Evolutionary conservation across 1,284 basidiomycete genomes (phyloP).

Genomic region (Ceraceosorus guamensis): DNA sequence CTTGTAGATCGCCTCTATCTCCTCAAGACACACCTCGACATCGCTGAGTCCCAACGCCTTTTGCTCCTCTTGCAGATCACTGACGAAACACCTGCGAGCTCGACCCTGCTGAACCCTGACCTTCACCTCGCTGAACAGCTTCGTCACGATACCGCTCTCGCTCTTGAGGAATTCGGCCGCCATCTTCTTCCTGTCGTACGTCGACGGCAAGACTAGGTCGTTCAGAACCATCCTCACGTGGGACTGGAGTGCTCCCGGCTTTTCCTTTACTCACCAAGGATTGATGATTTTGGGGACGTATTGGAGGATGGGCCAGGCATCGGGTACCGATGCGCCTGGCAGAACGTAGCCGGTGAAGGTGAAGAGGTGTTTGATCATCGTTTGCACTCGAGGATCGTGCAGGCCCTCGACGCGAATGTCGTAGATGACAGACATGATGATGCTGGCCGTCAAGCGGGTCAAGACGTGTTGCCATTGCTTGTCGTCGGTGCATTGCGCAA

Average conservation of each 20-base stretch:
- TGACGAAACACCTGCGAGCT: slow-evolving; percentile 52
- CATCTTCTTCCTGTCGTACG: slow-evolving; percentile 6
- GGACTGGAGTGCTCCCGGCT: too few species aligned
- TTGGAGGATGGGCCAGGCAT: slow-evolving; percentile 16
- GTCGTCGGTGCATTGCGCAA: slow-evolving; percentile 6
- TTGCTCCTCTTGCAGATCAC: slow-evolving; percentile 40
- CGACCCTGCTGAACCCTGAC: slow-evolving; percentile 10
- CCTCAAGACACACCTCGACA: slow-evolving; percentile 17
- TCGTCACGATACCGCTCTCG: slow-evolving; percentile 38
- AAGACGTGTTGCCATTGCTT: slow-evolving; percentile 11
- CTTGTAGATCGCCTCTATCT: too few species aligned
- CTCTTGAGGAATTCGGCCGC: slow-evolving; percentile 15
- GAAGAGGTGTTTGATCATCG: slow-evolving; percentile 14
- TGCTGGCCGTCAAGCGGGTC: slow-evolving; percentile 22
- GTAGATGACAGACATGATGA: slow-evolving; percentile 21
- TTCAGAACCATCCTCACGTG: too few species aligned
- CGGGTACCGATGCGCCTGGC: slow-evolving; percentile 18
- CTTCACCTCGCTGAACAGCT: slow-evolving; percentile 12
- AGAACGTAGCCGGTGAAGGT: slow-evolving; percentile 14
- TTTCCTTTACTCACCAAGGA: slow-evolving; percentile 14
- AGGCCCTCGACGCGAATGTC: slow-evolving; percentile 8
- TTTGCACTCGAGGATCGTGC: slow-evolving; percentile 17
- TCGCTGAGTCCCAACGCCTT: slow-evolving; percentile 32
- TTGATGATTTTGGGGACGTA: slow-evolving; percentile 19
- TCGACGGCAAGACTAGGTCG: too few species aligned